Conservation (phyloP, 257 asterid species). For the Nicotiana benthamiana region DNA sequence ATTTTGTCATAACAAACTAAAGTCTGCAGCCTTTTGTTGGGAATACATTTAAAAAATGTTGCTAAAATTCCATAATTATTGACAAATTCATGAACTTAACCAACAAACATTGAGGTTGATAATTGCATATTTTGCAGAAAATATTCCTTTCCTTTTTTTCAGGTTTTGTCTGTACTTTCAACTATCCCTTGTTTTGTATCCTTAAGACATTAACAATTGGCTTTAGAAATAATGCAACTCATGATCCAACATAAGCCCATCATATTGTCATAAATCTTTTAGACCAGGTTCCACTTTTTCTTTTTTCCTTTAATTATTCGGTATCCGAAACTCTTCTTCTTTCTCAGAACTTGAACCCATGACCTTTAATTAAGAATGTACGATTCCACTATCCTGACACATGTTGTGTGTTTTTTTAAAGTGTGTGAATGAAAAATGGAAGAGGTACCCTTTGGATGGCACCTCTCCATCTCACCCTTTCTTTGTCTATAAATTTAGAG, state of each 20-base stretch:
- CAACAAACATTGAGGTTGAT: slow-evolving; percentile 5
- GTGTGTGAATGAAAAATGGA: no score
- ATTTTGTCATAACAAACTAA: neutral
- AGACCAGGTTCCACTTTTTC: neutral
- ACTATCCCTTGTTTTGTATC: slow-evolving; percentile 7
- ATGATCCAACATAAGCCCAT: neutral
- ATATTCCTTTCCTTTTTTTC: neutral
- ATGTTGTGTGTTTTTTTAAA: no score
- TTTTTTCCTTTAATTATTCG: no score
- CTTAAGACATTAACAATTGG: neutral
- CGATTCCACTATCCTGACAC: no score
- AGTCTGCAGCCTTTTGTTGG: slow-evolving; percentile 9
- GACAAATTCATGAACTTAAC: slow-evolving; percentile 36
- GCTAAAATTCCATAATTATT: slow-evolving; percentile 8
- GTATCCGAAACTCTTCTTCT: no score
- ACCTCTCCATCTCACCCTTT: no score
- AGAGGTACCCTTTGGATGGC: no score
- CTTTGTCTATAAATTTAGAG: no score
- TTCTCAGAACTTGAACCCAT: no score
- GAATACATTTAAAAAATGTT: slow-evolving; percentile 7
- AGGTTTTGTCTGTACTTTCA: neutral
- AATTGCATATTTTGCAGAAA: slow-evolving; percentile 36
- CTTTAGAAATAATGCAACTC: slow-evolving; percentile 1
- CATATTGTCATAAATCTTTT: neutral
- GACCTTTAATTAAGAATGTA: no score